These are phyloP conservation scores for Seiridium unicorne DNA, from an alignment of 2,329 filamentous ascomycete genomes.

Conservation along the genomic window DNA sequence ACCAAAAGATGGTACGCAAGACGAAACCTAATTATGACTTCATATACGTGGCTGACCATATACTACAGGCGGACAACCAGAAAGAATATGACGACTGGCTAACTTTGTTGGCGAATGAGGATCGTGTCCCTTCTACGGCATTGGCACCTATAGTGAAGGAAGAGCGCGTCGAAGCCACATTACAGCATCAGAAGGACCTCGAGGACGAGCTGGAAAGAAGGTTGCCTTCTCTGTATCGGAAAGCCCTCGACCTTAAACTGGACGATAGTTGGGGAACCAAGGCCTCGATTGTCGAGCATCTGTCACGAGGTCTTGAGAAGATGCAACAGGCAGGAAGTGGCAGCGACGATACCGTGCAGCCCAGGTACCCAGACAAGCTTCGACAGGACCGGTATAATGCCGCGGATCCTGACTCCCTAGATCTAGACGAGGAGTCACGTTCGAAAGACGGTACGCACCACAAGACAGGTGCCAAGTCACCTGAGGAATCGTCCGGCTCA, in stretches of 20 bases:
- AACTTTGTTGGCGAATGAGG: conserved; percentile 39
- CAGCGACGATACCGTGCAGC: conserved; percentile 8
- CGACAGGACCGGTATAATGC: conserved; percentile 9
- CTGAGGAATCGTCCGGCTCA: conserved; percentile 4
- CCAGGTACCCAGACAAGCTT: conserved; percentile 11
- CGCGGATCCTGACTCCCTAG: conserved; percentile 21
- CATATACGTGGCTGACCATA: not conserved
- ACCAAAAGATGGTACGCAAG: conserved; percentile 30
- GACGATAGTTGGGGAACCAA: conserved; percentile 42
- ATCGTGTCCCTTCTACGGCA: conserved; percentile 34
- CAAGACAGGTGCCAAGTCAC: conserved; percentile 9
- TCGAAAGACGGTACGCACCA: conserved; percentile 5
- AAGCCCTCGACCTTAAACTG: conserved; percentile 35
- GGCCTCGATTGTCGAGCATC: conserved; percentile 46
- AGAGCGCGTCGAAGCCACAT: conserved; percentile 39
- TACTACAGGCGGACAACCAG: conserved; percentile 26
- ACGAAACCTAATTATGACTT: too few relatives aligned
- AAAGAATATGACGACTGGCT: conserved; percentile 45
- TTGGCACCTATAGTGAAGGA: conserved; percentile 35
- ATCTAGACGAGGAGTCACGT: conserved; percentile 23
- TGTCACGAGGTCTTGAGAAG: conserved; percentile 44
- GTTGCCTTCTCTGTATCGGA: conserved; percentile 44
- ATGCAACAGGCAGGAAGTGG: conserved; percentile 29
- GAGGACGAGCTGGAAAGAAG: conserved; percentile 46
- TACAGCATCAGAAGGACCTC: conserved; percentile 45